Base-by-base conservation (phyloP, 2,329 filamentous ascomycete genomes). In the Fusarium neocosmosporiellum region DNA sequence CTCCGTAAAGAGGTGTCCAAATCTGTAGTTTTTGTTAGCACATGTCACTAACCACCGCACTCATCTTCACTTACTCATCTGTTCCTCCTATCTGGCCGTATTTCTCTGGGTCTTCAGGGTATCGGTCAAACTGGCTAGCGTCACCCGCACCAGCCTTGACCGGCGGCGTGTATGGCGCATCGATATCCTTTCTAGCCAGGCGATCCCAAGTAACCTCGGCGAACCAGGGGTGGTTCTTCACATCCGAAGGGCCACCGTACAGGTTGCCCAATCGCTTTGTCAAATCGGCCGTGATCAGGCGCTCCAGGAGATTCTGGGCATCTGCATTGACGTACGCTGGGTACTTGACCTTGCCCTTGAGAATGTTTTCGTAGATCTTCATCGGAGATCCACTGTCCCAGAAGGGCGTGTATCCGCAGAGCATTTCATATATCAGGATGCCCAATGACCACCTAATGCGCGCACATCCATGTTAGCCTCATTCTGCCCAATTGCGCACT, bases 321-420 rank as follows among this genome's bases (percentile, higher is more conserved):
- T 98, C 96, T 1, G 93, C 91, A 80, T 98, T 94, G 78, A 99
- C 94, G 82, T 98, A 99, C 7, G 94, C 92, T 62, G 96, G 96
- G 81, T 98, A 99, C 85, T 98, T 98, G 83, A 99, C 94, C 78
- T 93, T 92, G 68, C 96, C 96, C 80, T 95, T 95, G 73, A 99
- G 89, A 79, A 99, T 99, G 82, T 99, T 99, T 86, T 99, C 96
- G 85, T 99, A 99, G 79, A 99, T 99, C 85, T 98, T 98, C 90
- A 99, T 97, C 4, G 96, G 96, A 50, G 94, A 98, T 63, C 96
- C 96, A 78, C 94, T 94, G 82, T 99, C 96, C 96, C 96, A 99
- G 86, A 99, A 99, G 7, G 96, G 96, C 7, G 96, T 99, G 84
- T 98, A 99, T 31, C 96, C 96, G 81, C 96, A 98, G 39, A 99